Evolutionary conservation across 2,329 filamentous ascomycete species (phyloP).

Genomic region (Fusarium sp.): DNA sequence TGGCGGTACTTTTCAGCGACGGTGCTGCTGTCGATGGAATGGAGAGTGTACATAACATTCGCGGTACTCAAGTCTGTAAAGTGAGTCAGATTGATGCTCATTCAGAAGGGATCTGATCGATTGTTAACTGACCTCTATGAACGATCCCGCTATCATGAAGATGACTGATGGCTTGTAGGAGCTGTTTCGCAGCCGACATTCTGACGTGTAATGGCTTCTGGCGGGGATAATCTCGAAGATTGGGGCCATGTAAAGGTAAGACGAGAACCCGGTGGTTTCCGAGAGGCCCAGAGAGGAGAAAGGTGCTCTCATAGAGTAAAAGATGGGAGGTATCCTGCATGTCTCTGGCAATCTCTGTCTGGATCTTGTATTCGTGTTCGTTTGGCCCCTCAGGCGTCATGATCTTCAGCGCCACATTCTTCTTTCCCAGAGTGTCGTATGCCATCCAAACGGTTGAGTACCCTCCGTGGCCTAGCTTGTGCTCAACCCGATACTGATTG

Average conservation of each 20-base stretch:
- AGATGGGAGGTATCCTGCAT: not conserved
- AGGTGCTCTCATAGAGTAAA: not conserved
- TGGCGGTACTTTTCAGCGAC: not conserved
- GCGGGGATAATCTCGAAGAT: not conserved
- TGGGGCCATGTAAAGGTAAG: not conserved
- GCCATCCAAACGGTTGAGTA: not conserved
- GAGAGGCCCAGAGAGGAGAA: accelerated
- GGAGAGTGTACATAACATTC: not conserved
- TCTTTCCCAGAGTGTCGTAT: not conserved
- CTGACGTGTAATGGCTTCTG: not conserved
- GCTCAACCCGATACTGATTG: not conserved
- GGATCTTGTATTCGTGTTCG: not conserved
- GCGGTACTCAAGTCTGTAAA: not conserved
- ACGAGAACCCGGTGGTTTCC: not conserved
- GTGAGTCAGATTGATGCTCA: accelerated
- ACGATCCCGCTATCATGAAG: not conserved
- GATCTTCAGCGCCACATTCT: not conserved
- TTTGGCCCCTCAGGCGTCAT: not conserved
- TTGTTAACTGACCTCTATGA: not conserved
- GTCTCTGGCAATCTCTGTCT: not conserved
- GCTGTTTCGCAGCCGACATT: not conserved
- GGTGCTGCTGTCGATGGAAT: not conserved
- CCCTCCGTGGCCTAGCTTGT: not conserved
- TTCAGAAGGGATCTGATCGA: accelerated
- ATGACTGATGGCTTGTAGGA: not conserved